Conservation (phyloP, 371 early-diverging fungal genomes). For the Capillidium rhysosporum region DNA sequence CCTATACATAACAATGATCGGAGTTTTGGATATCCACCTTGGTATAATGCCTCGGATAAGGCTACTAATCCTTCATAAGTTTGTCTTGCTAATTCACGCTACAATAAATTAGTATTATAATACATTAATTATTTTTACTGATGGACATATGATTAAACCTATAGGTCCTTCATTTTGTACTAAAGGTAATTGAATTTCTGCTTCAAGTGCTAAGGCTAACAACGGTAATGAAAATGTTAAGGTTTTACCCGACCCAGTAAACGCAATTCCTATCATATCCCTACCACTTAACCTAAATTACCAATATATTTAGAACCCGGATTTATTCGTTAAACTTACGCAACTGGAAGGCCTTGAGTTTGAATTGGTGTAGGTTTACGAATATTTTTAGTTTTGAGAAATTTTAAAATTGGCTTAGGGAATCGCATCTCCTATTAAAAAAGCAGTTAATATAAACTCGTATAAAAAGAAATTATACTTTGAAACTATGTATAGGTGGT, state of each 20-base stretch:
- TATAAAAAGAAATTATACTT: constrained; percentile 11
- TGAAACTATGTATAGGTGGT: constrained; percentile 49
- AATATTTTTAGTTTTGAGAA: constrained; percentile 65
- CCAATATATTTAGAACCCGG: background rate
- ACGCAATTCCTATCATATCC: constrained; percentile 90
- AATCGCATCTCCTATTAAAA: constrained; percentile 45
- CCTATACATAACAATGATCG: constrained; percentile 75
- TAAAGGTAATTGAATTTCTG: constrained; percentile 53
- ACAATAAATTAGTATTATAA: background rate
- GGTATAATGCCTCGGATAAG: constrained; percentile 36
- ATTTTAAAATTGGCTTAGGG: constrained; percentile 54
- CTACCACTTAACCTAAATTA: constrained; percentile 31
- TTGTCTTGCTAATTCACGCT: constrained; percentile 73
- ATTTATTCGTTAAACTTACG: constrained; percentile 16
- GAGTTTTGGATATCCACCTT: constrained; percentile 47
- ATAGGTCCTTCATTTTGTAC: constrained; percentile 80
- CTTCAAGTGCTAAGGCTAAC: constrained; percentile 61
- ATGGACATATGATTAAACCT: constrained; percentile 74
- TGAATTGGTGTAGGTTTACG: constrained; percentile 93
- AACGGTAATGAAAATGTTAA: constrained; percentile 87
- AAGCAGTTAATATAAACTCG: background rate
- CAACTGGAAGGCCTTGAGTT: constrained; percentile 73
- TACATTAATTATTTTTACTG: constrained; percentile 23
- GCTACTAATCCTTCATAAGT: constrained; percentile 51
- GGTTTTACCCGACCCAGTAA: constrained; percentile 99